A percentile compares a stretch with the other conserved stretches of the same genome.
Evolutionary conservation across 2,329 filamentous ascomycete species (phyloP).

Genomic region (Phialophora macrospora): DNA sequence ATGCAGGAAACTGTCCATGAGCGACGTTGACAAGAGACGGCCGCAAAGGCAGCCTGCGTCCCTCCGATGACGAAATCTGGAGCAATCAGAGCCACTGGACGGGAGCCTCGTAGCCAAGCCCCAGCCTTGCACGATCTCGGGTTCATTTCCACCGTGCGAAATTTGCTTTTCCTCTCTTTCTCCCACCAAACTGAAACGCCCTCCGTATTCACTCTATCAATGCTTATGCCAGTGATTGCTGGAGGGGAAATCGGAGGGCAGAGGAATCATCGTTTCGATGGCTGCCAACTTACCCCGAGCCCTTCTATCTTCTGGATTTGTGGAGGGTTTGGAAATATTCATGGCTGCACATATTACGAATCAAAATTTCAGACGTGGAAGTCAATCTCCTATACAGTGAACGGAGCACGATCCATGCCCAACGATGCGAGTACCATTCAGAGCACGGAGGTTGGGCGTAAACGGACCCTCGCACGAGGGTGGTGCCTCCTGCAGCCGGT

Average conservation of each 20-base stretch:
- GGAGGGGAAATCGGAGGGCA: constrained; percentile 56
- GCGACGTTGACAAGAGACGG: neutral
- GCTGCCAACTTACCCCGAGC: constrained; percentile 54
- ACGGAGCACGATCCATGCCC: neutral
- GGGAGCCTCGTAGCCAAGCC: constrained; percentile 15
- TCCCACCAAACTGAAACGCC: constrained; percentile 49
- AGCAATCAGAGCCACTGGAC: neutral
- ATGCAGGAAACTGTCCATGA: neutral
- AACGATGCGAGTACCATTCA: neutral
- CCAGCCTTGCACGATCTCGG: neutral
- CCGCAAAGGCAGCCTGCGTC: neutral
- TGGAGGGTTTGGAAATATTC: constrained; percentile 55
- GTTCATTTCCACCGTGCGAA: constrained; percentile 7
- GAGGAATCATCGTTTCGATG: constrained; percentile 42
- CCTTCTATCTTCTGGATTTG: constrained; percentile 46
- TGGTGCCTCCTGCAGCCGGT: neutral
- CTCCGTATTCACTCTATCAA: constrained; percentile 56
- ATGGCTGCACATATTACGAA: constrained; percentile 48
- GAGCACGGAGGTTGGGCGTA: constrained; percentile 3
- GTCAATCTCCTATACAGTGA: neutral
- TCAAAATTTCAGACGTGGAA: neutral
- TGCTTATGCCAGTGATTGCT: constrained; percentile 44
- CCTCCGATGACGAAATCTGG: neutral
- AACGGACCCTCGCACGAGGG: neutral
- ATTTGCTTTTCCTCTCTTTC: constrained; percentile 42